Percentiles rank a stretch among this genome's conserved stretches.
These are phyloP conservation scores for Neofusicoccum kwambonambiense DNA, from an alignment of 2,329 filamentous ascomycete species.

Conservation along the genomic window DNA sequence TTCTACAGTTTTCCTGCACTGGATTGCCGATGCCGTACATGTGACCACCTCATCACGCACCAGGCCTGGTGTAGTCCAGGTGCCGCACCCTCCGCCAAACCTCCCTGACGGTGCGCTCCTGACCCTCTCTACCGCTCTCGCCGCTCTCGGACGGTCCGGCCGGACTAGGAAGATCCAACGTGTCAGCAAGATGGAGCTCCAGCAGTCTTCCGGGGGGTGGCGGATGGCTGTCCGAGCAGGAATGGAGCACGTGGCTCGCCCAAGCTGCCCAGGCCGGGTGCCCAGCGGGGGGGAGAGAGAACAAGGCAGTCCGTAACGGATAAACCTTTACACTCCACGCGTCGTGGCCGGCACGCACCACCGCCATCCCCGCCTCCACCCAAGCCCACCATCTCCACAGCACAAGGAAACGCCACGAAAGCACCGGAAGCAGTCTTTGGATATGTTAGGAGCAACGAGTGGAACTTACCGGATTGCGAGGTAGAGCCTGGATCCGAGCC, in stretches of 20 bases:
- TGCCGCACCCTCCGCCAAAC: constrained; percentile 68
- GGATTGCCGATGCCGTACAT: neutral
- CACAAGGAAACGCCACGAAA: neutral
- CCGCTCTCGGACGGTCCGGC: constrained; percentile 57
- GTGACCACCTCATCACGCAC: constrained; percentile 46
- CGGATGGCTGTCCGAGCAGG: neutral
- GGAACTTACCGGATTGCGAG: constrained; percentile 61
- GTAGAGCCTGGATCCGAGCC: constrained; percentile 67
- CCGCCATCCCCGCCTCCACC: neutral
- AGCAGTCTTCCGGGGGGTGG: neutral
- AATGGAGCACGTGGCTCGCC: neutral
- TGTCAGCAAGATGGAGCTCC: neutral
- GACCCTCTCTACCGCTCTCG: constrained; percentile 65
- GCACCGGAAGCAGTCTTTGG: neutral
- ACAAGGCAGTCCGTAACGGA: constrained; percentile 6
- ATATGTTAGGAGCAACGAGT: neutral
- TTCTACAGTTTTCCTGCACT: neutral
- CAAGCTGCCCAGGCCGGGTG: neutral
- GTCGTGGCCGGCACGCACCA: neutral
- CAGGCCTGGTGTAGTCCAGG: constrained; percentile 67
- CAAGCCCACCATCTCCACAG: constrained; percentile 16
- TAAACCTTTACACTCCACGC: constrained; percentile 9
- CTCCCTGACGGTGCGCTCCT: constrained; percentile 69
- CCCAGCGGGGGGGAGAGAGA: neutral
- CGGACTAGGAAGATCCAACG: constrained; percentile 48